A percentile compares a stretch with the other conserved stretches of the same genome.
phyloP scores from a whole-genome alignment of 1,284 basidiomycete genomes.

The Mycocalia duriaeana region DNA sequence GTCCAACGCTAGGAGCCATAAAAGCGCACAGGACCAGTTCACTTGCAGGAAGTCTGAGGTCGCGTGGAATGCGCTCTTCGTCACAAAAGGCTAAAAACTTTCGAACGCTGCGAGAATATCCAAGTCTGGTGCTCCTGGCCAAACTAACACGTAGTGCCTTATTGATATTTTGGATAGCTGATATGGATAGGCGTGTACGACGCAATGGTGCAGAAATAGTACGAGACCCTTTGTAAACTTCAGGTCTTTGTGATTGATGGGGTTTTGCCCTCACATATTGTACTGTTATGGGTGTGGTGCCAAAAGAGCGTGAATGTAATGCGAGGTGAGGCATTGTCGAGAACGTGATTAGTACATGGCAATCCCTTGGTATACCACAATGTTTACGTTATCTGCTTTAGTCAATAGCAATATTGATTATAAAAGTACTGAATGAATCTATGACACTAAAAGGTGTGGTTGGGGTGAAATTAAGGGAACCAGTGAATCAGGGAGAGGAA shows the following conservation, averaged over 20 bases:
- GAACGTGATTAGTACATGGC: not conserved
- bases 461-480: not conserved
- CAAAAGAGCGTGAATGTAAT: not conserved
- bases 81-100: conserved; percentile 15
- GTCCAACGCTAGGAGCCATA: conserved; percentile 15
- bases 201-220: too few species aligned
- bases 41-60: conserved; percentile 18
- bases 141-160: conserved; percentile 7
- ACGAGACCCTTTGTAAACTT: too few species aligned
- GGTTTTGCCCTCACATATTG: not conserved
- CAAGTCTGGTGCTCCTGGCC: conserved; percentile 11
- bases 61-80: conserved; percentile 8
- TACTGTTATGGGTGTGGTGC: not conserved
- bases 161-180: not conserved
- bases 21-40: conserved; percentile 24
- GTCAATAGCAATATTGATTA: not conserved
- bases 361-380: not conserved
- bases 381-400: not conserved
- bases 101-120: conserved; percentile 10
- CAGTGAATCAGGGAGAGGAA: not conserved
- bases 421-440: not conserved
- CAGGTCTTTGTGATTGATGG: not conserved
- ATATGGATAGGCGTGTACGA: not conserved
- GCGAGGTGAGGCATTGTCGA: not conserved
- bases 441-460: not conserved